Conservation (phyloP, 306 rosid species). For the Hippophae rhamnoides region DNA sequence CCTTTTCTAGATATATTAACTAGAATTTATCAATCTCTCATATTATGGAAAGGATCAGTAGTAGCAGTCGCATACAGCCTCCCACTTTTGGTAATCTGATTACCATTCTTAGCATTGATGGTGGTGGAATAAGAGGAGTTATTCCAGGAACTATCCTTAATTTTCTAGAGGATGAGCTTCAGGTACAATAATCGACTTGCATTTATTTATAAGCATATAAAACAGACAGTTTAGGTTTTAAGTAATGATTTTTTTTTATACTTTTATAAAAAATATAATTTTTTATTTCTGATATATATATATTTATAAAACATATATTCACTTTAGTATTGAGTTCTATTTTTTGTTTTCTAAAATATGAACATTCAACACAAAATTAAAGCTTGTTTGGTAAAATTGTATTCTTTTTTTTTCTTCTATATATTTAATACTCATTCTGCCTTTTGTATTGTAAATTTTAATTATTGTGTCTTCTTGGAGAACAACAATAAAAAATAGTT, state of each 20-base stretch:
- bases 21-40: not conserved
- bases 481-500: too few relatives aligned
- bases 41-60: conserved; percentile 2
- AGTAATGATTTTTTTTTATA: not conserved
- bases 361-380: too few relatives aligned
- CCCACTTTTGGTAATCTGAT: conserved; percentile 55
- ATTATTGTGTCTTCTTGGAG: too few relatives aligned
- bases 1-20: not conserved
- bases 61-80: conserved; percentile 28
- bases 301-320: too few relatives aligned
- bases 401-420: too few relatives aligned
- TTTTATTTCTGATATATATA: too few relatives aligned
- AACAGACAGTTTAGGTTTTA: not conserved
- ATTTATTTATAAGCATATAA: not conserved
- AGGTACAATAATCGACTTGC: conserved; percentile 21
- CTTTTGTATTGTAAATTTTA: too few relatives aligned
- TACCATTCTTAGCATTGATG: conserved; percentile 72
- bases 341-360: too few relatives aligned
- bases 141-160: conserved; percentile 54
- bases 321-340: too few relatives aligned
- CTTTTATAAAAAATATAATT: too few relatives aligned
- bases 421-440: too few relatives aligned
- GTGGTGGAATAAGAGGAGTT: conserved; percentile 73
- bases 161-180: conserved; percentile 60
- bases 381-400: too few relatives aligned